Percentiles rank a stretch among this genome's conserved stretches.
These are phyloP conservation scores for Chondrostereum purpureum DNA, from an alignment of 1,284 basidiomycete genomes.

Conservation along the genomic window DNA sequence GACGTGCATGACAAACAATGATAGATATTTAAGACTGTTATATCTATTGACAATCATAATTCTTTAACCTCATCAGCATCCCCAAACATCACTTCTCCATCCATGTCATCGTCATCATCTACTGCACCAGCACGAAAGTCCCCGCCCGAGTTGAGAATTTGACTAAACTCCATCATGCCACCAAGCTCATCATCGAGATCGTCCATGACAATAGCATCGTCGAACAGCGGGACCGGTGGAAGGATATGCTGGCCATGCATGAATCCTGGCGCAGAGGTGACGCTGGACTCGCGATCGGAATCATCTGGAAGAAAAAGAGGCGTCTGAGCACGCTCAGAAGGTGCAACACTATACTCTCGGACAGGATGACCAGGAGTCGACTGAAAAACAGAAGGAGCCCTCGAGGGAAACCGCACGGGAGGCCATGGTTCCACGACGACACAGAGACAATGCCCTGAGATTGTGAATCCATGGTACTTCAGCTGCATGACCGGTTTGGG, in stretches of 20 bases:
- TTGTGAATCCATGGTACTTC: constrained; percentile 59
- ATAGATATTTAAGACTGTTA: constrained; percentile 8
- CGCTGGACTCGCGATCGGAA: constrained; percentile 33
- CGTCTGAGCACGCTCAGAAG: constrained; percentile 29
- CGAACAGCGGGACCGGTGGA: constrained; percentile 40
- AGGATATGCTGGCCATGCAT: constrained; percentile 19
- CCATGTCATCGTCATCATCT: constrained; percentile 72
- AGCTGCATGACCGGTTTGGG: constrained; percentile 23
- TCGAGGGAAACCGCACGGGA: constrained; percentile 24
- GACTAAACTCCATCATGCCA: constrained; percentile 69
- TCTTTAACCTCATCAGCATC: constrained; percentile 72
- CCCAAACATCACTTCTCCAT: constrained; percentile 66
- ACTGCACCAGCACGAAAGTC: constrained; percentile 45
- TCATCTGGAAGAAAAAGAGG: constrained; percentile 68
- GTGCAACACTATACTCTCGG: constrained; percentile 28
- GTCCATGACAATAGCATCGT: constrained; percentile 15
- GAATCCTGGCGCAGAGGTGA: constrained; percentile 29
- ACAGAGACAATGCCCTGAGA: constrained; percentile 65
- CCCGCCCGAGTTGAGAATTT: constrained; percentile 55
- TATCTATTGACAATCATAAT: constrained; percentile 28
- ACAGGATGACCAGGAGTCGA: constrained; percentile 12
- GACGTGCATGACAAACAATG: constrained; percentile 42
- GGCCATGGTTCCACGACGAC: constrained; percentile 77
- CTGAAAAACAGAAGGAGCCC: constrained; percentile 28
- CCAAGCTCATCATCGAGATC: constrained; percentile 38